A percentile compares a stretch with the other conserved stretches of the same genome.
Conservation (phyloP, 768 basidiomycete species). For the Leccinum obscurum region DNA sequence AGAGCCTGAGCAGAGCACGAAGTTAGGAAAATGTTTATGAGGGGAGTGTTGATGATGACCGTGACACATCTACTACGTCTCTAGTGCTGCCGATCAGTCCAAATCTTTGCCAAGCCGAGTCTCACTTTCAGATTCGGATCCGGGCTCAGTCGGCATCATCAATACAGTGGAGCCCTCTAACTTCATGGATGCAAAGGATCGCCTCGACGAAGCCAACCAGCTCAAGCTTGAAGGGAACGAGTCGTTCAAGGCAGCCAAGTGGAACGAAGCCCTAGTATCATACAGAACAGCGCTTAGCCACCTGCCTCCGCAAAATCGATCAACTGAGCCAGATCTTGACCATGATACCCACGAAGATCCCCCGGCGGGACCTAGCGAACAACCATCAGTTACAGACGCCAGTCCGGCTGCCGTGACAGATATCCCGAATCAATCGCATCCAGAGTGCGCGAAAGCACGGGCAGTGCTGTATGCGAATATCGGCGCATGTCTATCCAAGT, state of each 20-base stretch:
- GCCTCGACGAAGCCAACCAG: constrained; percentile 52
- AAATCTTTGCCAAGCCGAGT: neutral
- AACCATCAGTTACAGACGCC: constrained; percentile 12
- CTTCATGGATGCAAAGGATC: constrained; percentile 35
- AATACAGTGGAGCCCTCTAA: neutral
- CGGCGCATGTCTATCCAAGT: constrained; percentile 78
- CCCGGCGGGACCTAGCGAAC: constrained; percentile 18
- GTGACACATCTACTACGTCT: neutral
- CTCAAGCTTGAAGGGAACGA: constrained; percentile 78
- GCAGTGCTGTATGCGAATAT: constrained; percentile 86
- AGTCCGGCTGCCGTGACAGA: constrained; percentile 10
- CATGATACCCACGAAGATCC: constrained; percentile 21
- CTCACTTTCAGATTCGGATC: neutral
- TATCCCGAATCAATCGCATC: constrained; percentile 37
- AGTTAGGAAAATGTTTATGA: neutral
- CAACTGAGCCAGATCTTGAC: constrained; percentile 18
- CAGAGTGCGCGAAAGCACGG: constrained; percentile 55
- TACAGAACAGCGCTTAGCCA: constrained; percentile 70
- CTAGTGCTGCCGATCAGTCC: neutral
- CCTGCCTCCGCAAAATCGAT: constrained; percentile 52
- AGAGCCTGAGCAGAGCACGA: neutral
- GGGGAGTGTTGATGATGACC: neutral
- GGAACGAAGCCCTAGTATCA: constrained; percentile 67
- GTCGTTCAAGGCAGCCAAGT: constrained; percentile 61
- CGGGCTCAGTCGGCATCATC: neutral